These are phyloP conservation scores for Fusarium sp. DNA, from an alignment of 2,329 filamentous ascomycete species.

Conservation along the genomic window DNA sequence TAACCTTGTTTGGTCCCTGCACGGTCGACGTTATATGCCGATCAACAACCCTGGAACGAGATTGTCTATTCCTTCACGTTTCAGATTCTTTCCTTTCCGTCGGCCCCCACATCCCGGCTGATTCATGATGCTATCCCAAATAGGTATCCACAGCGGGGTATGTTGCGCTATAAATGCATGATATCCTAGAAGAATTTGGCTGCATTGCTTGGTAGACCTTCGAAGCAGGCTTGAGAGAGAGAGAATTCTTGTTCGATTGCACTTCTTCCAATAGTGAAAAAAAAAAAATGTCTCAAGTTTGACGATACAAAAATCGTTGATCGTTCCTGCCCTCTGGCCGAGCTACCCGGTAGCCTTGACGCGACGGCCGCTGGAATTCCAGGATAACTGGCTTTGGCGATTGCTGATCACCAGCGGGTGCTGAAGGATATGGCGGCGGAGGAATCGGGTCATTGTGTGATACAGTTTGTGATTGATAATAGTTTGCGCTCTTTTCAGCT, in stretches of 20 bases:
- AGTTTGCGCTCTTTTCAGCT: slow-evolving; percentile 3
- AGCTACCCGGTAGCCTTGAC: slow-evolving; percentile 1
- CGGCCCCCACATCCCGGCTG: slow-evolving; percentile 1
- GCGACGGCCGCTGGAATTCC: slow-evolving; percentile 24
- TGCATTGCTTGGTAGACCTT: neutral
- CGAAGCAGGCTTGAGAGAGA: no score
- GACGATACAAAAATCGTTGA: slow-evolving; percentile 16
- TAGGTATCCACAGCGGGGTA: slow-evolving; percentile 3
- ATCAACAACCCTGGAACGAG: slow-evolving; percentile 20
- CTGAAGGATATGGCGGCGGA: slow-evolving; percentile 12
- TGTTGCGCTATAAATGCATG: neutral
- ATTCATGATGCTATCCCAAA: neutral
- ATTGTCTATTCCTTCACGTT: slow-evolving; percentile 24
- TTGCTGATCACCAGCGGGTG: neutral
- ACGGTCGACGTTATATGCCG: slow-evolving; percentile 2
- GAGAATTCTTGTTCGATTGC: neutral
- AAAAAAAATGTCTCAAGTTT: neutral
- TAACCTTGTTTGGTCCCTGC: neutral
- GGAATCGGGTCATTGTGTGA: neutral
- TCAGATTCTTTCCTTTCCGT: slow-evolving; percentile 4
- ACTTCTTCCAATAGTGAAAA: neutral
- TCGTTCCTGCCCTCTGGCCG: neutral
- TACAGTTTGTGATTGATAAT: slow-evolving; percentile 3
- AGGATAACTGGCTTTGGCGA: slow-evolving; percentile 8
- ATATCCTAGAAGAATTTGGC: neutral